A percentile compares a stretch with the other conserved stretches of the same genome.
Conservation (phyloP, 73 alveolate species). For the Blepharisma stoltei region DNA sequence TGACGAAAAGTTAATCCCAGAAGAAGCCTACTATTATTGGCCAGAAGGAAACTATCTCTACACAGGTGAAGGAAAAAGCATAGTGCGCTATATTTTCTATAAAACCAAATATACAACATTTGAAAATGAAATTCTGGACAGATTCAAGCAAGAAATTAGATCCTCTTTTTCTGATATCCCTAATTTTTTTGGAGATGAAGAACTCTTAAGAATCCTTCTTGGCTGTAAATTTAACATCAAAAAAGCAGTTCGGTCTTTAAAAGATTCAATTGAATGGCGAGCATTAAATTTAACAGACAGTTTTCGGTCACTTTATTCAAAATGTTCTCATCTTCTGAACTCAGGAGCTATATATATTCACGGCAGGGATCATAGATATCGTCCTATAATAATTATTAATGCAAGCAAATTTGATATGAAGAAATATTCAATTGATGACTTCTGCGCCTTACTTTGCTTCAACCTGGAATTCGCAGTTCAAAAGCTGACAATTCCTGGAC, state of each 20-base stretch:
- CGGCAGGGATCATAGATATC: conserved; percentile 56
- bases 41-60: conserved; percentile 2
- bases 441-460: conserved; percentile 30
- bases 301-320: background rate
- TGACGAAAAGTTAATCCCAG: background rate
- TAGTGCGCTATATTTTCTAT: conserved; percentile 18
- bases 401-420: conserved; percentile 38
- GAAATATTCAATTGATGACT: conserved; percentile 27
- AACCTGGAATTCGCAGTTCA: background rate
- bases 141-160: background rate
- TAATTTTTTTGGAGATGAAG: background rate
- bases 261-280: conserved; percentile 6
- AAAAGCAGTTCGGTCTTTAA: background rate
- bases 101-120: background rate
- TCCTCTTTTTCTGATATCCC: background rate
- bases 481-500: conserved; percentile 29
- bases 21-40: background rate
- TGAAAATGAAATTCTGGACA: background rate
- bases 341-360: conserved; percentile 52
- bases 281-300: background rate
- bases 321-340: background rate
- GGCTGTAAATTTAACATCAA: conserved; percentile 1
- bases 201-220: background rate
- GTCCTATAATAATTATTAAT: conserved; percentile 52
- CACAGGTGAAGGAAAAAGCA: background rate